Evolutionary conservation across 129 eudicot genomes (phyloP).

Genomic region (Centrapalus pauciflorus): DNA sequence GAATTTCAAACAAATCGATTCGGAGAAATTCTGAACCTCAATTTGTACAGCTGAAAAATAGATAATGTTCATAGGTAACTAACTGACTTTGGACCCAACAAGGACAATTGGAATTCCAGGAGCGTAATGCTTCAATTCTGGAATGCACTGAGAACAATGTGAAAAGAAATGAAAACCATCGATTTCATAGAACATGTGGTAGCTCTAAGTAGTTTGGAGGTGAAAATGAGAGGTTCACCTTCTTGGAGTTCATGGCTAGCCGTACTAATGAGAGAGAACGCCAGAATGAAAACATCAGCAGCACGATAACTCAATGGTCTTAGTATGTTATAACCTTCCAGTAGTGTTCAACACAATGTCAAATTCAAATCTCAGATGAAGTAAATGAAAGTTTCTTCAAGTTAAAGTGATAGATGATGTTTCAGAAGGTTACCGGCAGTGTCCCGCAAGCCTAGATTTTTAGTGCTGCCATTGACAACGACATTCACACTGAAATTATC

Average conservation of each 20-base stretch:
- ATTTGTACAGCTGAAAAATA: neutral
- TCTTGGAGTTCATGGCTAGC: conserved; percentile 51
- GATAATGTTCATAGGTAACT: neutral
- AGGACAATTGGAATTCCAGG: conserved; percentile 56
- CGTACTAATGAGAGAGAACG: conserved; percentile 55
- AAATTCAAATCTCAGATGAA: neutral
- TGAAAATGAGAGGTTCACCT: conserved; percentile 23
- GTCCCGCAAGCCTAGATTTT: conserved; percentile 53
- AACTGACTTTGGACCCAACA: conserved; percentile 54
- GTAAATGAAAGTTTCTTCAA: neutral
- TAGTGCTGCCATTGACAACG: conserved; percentile 47
- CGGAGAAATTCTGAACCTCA: neutral
- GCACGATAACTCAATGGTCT: conserved; percentile 57
- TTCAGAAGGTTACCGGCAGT: conserved; percentile 44
- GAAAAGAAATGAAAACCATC: neutral
- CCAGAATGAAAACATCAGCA: conserved; percentile 55
- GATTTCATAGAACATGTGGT: neutral
- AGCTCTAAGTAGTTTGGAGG: neutral
- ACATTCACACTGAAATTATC: conserved; percentile 56
- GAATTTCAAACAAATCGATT: too few species aligned
- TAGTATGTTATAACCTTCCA: conserved; percentile 54
- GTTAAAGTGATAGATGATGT: neutral
- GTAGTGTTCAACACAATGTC: conserved; percentile 28
- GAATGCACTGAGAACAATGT: conserved; percentile 40
- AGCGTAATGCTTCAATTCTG: conserved; percentile 52